Percentiles rank a stretch among this genome's conserved stretches.
Evolutionary conservation across 495 filamentous ascomycete species (phyloP).

Genomic region (Penicillium paradoxum): DNA sequence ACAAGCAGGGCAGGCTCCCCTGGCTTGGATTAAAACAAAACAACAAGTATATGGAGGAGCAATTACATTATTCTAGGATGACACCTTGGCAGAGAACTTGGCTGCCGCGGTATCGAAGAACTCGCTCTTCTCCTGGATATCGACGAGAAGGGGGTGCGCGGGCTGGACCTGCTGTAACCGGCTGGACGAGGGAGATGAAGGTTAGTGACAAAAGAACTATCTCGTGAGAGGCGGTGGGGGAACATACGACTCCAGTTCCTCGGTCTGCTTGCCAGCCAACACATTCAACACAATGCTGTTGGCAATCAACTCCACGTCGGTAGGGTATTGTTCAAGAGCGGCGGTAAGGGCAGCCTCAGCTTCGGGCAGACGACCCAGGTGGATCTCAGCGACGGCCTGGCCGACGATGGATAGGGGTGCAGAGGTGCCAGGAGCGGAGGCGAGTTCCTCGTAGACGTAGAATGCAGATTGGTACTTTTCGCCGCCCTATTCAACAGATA

Average conservation of each 20-base stretch:
- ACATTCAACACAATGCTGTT: constrained; percentile 76
- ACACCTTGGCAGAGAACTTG: constrained; percentile 71
- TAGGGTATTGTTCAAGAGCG: constrained; percentile 68
- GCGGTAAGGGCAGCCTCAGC: constrained; percentile 80
- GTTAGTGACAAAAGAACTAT: constrained; percentile 18
- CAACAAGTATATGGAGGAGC: constrained; percentile 12
- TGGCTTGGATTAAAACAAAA: constrained; percentile 18
- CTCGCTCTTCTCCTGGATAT: constrained; percentile 70
- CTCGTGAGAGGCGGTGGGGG: background rate
- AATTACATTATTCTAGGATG: constrained; percentile 37
- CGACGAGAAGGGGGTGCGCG: constrained; percentile 60
- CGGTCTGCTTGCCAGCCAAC: constrained; percentile 63
- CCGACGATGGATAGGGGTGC: constrained; percentile 63
- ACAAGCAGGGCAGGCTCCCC: constrained; percentile 19
- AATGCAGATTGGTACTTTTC: constrained; percentile 96
- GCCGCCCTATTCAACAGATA: constrained; percentile 58
- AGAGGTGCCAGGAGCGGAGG: constrained; percentile 69
- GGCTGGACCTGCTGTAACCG: constrained; percentile 53
- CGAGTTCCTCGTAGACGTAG: constrained; percentile 97
- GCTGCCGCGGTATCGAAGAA: constrained; percentile 74
- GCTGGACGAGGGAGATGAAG: constrained; percentile 30
- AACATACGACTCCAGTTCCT: constrained; percentile 56
- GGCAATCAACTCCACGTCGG: constrained; percentile 67
- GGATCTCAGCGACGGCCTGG: constrained; percentile 88
- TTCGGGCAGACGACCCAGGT: constrained; percentile 83